Base-by-base conservation (phyloP, 1,284 basidiomycete genomes). In the Marasmius oreades region DNA sequence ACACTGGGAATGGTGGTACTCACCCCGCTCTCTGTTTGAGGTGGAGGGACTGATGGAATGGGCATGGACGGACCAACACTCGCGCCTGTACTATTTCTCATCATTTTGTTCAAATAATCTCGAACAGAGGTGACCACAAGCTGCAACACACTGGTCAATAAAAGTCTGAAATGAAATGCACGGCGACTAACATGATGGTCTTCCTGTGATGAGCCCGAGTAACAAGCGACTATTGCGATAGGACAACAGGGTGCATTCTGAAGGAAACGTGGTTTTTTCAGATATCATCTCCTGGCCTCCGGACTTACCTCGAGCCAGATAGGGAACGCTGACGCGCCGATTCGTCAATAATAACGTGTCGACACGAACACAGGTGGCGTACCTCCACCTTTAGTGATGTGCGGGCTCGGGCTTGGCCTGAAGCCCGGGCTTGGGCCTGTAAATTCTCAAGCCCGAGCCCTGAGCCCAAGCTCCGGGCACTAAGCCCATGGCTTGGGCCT, bases 221-320 rank as follows among this genome's bases (percentile, higher is more conserved):
- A 92, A 60, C 84, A 87, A 10, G 82, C 90, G 34, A 83, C 82
- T n/a, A 92, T 73, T 5, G 84, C 90, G 59, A 92, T 89, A 1
- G 90, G 90, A 66, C 87, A 88, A 63, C 87, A 88, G 23, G 81
- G 84, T n/a, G 86, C 88, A 59, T 89, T 91, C 89, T 91, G 60
- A 4, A 63, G 14, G 52, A 6, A 16, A 20, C 22, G 5, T 23
- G 2, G 42, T 44, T 37, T 34, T 36, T 55, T 20, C 22, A 57
- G 23, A 31, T 5, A 2, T 31, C 26, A 26, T 23, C 14, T 22
- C 16, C 33, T 36, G 55, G 52, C 33, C 31, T 50, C 53, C 53
- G 22, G 51, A 53, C 67, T 65, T 70, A 88, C 89, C 77, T 90
- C 85, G 55, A 92, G 71, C 89, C 89, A 92, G 62, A 92, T 84